Conservation (phyloP, 768 basidiomycete genomes). For the Lactifluus echinatus region DNA sequence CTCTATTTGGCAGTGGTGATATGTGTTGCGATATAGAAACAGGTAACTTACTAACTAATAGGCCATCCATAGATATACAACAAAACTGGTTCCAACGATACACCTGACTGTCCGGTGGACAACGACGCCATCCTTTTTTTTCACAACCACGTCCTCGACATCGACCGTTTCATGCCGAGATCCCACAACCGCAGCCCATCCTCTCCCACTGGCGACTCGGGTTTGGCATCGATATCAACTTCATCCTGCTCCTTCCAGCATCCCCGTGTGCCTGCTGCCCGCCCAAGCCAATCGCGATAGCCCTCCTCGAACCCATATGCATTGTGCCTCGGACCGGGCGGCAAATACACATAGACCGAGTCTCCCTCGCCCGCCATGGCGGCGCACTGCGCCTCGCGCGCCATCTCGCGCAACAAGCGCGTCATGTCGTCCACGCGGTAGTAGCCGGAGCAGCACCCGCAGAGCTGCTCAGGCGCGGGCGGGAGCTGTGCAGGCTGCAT, state of each 20-base stretch:
- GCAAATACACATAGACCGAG: conserved; percentile 13
- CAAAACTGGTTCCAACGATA: no score
- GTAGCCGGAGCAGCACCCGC: conserved; percentile 20
- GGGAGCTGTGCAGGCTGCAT: conserved; percentile 16
- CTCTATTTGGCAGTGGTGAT: no score
- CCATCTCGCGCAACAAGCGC: conserved; percentile 17
- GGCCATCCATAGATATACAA: neutral
- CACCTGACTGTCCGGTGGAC: no score
- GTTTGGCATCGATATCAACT: conserved; percentile 6
- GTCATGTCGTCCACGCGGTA: conserved; percentile 18
- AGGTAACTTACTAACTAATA: neutral
- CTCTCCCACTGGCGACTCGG: neutral
- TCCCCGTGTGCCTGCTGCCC: conserved; percentile 1
- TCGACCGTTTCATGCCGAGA: conserved; percentile 2
- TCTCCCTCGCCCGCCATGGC: neutral
- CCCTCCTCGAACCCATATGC: conserved; percentile 16
- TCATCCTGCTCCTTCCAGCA: conserved; percentile 10
- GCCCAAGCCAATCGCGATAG: conserved; percentile 8
- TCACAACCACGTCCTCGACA: conserved; percentile 7
- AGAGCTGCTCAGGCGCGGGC: conserved; percentile 11
- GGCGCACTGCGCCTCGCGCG: conserved; percentile 1
- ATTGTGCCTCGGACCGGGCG: conserved; percentile 6
- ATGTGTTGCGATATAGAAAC: no score
- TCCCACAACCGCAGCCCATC: neutral
- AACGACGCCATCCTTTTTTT: no score